Evolutionary conservation across 495 filamentous ascomycete species (phyloP), one percentile per base, ranked within the genome.

Genomic region (Chaetomidium leptoderma): DNA sequence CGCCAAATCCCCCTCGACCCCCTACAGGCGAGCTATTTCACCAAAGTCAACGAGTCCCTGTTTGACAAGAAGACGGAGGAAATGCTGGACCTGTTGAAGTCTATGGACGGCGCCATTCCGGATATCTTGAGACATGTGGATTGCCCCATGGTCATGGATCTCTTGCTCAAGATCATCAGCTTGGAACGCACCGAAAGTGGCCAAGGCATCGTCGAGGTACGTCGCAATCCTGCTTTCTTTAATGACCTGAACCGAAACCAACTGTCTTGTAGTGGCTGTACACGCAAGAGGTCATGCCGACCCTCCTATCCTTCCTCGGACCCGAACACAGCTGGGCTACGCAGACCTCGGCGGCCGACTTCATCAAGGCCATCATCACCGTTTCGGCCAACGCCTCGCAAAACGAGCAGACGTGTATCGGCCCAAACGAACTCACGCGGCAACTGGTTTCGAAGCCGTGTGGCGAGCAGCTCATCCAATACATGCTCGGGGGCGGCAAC

Each of bases 341-440:
- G 10, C 93, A 99, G 70, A 97, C 93, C 0, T 95, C 93, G 1
- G 95, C 95, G 2, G 95, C 93, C 23, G 95, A 99, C 69, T 99
- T 97, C 65, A 80, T 99, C 59, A 99, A 99, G 72, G 93, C 93
- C 33, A 96, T 99, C 62, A 97, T 99, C 63, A 97, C 93, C 26
- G 96, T 99, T 59, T 97, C 95, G 3, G 93, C 93, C 47, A 99
- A 99, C 64, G 93, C 93, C 26, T 96, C 91, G 7, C 92, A 95
- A 64, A 96, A 96, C 58, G 95, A 97, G 68, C 91, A 96, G 64
- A 91, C 90, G 6, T 97, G 95, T 64, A 99, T 99, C 68, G 93
- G 93, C 6, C 93, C 93, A 5, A 99, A 99, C 67, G 92, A 95
- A 66, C 79, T 99, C 32, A 99, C 93, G 5, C 83, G 93, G 32